A percentile compares a stretch with the other conserved stretches of the same genome.
These are phyloP conservation scores for Calonectria henricotiae DNA, from an alignment of 2,329 filamentous ascomycete genomes.

Conservation along the genomic window DNA sequence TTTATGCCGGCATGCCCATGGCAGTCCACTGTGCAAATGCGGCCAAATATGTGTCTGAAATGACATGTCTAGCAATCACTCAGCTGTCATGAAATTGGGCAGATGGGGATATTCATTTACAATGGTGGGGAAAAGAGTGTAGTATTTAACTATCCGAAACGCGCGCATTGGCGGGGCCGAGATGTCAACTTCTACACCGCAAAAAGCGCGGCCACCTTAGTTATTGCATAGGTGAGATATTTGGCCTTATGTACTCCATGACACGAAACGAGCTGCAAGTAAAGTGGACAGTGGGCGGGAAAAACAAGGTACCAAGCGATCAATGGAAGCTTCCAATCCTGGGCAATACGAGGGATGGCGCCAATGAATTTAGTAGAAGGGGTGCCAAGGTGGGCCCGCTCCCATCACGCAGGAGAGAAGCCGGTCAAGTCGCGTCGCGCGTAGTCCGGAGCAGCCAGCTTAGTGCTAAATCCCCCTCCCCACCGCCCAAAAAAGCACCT, in stretches of 20 bases:
- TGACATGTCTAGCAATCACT: no score
- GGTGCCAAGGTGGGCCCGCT: slow-evolving; percentile 23
- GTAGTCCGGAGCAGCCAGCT: slow-evolving; percentile 36
- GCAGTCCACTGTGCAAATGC: not conserved
- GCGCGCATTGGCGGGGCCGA: slow-evolving; percentile 34
- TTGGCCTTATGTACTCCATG: no score
- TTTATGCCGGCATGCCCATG: not conserved
- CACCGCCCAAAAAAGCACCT: slow-evolving; percentile 30
- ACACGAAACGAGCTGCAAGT: slow-evolving; percentile 10
- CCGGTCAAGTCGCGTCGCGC: slow-evolving; percentile 49
- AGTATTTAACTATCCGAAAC: slow-evolving; percentile 33
- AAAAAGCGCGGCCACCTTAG: no score
- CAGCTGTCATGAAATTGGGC: no score
- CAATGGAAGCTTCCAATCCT: slow-evolving; percentile 7
- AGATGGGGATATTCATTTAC: no score
- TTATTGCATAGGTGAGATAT: no score
- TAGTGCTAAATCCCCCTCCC: slow-evolving; percentile 39
- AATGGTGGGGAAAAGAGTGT: not conserved
- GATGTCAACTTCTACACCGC: no score
- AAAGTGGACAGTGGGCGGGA: slow-evolving; percentile 16
- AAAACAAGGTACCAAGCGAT: slow-evolving; percentile 24
- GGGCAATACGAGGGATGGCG: slow-evolving; percentile 14
- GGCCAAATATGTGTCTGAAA: no score
- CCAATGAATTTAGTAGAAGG: slow-evolving; percentile 9
- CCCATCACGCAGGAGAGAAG: not conserved